phyloP scores from a whole-genome alignment of 2,329 filamentous ascomycete genomes.

The Exophiala mesophila region DNA sequence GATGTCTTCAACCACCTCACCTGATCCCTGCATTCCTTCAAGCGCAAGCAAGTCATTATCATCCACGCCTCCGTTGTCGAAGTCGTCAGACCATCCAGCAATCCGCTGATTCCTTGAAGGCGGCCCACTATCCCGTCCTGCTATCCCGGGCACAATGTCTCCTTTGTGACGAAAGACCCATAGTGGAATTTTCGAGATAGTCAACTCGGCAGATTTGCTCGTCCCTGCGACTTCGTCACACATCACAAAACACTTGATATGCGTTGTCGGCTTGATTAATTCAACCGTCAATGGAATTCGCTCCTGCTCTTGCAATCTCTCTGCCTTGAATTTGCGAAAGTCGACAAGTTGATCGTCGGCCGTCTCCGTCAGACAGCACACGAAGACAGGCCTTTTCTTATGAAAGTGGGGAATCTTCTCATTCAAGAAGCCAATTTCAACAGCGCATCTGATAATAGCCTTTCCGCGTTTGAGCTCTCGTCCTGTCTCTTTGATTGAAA shows the following conservation, averaged over 20 bases:
- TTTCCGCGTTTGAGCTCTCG: slow-evolving; percentile 36
- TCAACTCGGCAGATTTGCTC: slow-evolving; percentile 48
- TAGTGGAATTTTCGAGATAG: slow-evolving; percentile 42
- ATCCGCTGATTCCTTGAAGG: slow-evolving; percentile 18
- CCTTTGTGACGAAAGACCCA: slow-evolving; percentile 38
- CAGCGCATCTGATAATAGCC: slow-evolving; percentile 59
- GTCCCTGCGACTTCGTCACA: slow-evolving; percentile 78
- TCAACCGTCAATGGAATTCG: slow-evolving; percentile 57
- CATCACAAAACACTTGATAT: slow-evolving; percentile 65
- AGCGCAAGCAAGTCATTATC: slow-evolving; percentile 49
- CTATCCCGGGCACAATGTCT: slow-evolving; percentile 2
- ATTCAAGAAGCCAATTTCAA: slow-evolving; percentile 68
- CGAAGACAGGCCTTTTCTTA: slow-evolving; percentile 58
- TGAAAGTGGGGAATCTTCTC: slow-evolving; percentile 57
- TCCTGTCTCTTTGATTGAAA: slow-evolving; percentile 49
- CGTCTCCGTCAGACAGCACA: slow-evolving; percentile 70
- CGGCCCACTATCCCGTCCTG: slow-evolving; percentile 16
- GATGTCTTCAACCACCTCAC: slow-evolving; percentile 47
- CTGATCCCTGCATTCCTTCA: slow-evolving; percentile 43
- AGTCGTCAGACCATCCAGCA: slow-evolving; percentile 40
- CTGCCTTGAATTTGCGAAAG: slow-evolving; percentile 61
- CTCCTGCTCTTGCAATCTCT: slow-evolving; percentile 58
- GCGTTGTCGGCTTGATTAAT: slow-evolving; percentile 51
- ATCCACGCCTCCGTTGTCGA: slow-evolving; percentile 49
- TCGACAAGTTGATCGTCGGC: slow-evolving; percentile 65